Evolutionary conservation across 371 early-diverging fungal species (phyloP), one percentile per base, ranked within the genome.

Genomic region (Lichtheimia corymbifera): DNA sequence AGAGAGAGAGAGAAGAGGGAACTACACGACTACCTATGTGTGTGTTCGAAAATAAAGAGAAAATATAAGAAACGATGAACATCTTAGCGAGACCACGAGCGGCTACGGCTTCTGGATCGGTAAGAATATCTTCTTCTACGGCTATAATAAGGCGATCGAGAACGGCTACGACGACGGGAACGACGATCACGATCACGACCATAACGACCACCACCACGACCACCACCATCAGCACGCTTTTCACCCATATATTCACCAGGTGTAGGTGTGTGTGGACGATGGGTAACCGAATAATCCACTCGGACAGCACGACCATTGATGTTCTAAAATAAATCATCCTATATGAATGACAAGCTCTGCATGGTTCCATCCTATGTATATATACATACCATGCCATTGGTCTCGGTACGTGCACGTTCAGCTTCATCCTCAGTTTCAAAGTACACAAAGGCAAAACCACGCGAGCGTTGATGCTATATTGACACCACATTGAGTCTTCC

Each of bases 401-500:
- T 67, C 5, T 58, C 90, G 50, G 88, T 89, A 40, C 94, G 90
- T 14, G 95, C 95, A 59, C 66, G 73, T 53, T 74, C 70, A 40
- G 97, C 96, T 11, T 74, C 80, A 62, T 93, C 91, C 82, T 91
- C 90, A 50, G 72, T 76, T 41, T 72, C 80, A 72, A 78, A 97
- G 82, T 95, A 93, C 65, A 94, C 90, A 71, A 93, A 92, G 28
- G 88, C 94, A 66, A 94, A 93, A 30, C 87, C 90, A 28, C 86
- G 77, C 54, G 92, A 90, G n/a, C 67, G 72, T 41, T 61, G 56
- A 28, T 42, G 43, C 68, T 64, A 53, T 13, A 47, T 41, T 40
- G 14, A 28, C n/a, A 28, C 12, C 49, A n/a, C 42, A 28, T 18
- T n/a, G 17, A 28, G 4, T 45, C 27, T 17, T 14, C 17, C 22